Conservation (phyloP, 1,284 basidiomycete species). For the Earliella scabrosa region DNA sequence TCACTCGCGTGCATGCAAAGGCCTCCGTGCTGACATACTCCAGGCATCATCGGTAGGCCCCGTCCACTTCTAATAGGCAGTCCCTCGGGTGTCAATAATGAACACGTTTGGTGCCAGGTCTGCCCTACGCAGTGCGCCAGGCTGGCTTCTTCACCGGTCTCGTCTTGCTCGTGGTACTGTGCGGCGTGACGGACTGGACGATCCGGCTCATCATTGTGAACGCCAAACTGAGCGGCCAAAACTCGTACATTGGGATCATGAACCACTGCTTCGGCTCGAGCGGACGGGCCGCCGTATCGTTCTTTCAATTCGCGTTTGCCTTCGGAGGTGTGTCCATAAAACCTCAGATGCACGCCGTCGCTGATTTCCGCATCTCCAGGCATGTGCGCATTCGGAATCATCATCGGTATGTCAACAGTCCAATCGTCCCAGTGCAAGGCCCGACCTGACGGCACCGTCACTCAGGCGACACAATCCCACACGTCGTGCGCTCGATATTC, state of each 20-base stretch:
- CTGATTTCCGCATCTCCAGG: constrained; percentile 46
- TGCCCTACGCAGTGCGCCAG: constrained; percentile 92
- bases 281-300: constrained; percentile 90
- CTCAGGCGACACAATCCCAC: constrained; percentile 92
- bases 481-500: constrained; percentile 88
- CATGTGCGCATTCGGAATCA: constrained; percentile 97
- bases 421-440: constrained; percentile 28
- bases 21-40: too few species aligned
- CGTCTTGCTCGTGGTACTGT: constrained; percentile 79
- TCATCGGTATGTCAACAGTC: constrained; percentile 58
- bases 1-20: too few species aligned
- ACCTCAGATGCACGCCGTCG: background rate
- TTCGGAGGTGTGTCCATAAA: constrained; percentile 75
- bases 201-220: constrained; percentile 95
- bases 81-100: background rate
- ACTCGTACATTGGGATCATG: constrained; percentile 97
- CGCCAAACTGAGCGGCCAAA: constrained; percentile 92
- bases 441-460: too few species aligned
- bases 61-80: too few species aligned
- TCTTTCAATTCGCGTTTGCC: constrained; percentile 98
- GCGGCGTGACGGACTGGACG: constrained; percentile 95
- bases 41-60: constrained; percentile 82
- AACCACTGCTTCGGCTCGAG: constrained; percentile 90
- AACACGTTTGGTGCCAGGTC: constrained; percentile 47
- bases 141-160: constrained; percentile 93